Conservation (phyloP, 2,329 filamentous ascomycete species). For the Fusarium continuum region DNA sequence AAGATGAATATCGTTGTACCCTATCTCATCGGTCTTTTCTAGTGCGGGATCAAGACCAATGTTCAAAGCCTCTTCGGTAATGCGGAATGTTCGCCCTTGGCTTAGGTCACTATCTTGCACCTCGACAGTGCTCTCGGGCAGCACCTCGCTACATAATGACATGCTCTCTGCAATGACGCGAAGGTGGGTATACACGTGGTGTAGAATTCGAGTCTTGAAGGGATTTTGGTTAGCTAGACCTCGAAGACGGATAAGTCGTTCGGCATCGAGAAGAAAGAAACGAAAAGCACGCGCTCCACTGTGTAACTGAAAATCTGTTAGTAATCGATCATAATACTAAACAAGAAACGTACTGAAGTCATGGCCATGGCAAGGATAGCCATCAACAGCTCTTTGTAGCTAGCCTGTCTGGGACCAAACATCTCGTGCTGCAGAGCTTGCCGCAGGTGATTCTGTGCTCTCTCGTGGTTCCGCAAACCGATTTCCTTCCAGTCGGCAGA, state of each 20-base stretch:
- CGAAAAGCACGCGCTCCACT: conserved; percentile 30
- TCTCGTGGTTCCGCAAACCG: conserved; percentile 43
- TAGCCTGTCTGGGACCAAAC: conserved; percentile 47
- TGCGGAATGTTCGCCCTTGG: conserved; percentile 42
- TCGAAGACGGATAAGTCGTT: conserved; percentile 51
- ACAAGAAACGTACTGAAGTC: conserved; percentile 23
- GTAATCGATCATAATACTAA: rapidly evolving
- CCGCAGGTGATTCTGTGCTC: conserved; percentile 47
- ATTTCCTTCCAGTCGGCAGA: conserved; percentile 43
- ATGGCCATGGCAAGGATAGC: conserved; percentile 49
- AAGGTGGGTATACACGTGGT: conserved; percentile 58
- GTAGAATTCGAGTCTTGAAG: conserved; percentile 53
- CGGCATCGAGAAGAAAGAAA: conserved; percentile 52
- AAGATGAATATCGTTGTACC: conserved; percentile 56
- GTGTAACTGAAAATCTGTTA: conserved; percentile 21
- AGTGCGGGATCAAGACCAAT: conserved; percentile 42
- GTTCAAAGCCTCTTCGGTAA: conserved; percentile 43
- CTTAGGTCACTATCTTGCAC: neutral
- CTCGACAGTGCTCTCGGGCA: neutral
- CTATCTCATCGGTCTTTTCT: conserved; percentile 48
- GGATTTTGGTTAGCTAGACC: conserved; percentile 53
- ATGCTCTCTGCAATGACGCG: conserved; percentile 57
- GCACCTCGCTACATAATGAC: conserved; percentile 21
- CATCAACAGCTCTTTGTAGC: conserved; percentile 57
- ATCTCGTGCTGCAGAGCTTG: conserved; percentile 48